Base-by-base conservation (phyloP, 1,284 basidiomycete species). In the Xerocomus nothofagi region DNA sequence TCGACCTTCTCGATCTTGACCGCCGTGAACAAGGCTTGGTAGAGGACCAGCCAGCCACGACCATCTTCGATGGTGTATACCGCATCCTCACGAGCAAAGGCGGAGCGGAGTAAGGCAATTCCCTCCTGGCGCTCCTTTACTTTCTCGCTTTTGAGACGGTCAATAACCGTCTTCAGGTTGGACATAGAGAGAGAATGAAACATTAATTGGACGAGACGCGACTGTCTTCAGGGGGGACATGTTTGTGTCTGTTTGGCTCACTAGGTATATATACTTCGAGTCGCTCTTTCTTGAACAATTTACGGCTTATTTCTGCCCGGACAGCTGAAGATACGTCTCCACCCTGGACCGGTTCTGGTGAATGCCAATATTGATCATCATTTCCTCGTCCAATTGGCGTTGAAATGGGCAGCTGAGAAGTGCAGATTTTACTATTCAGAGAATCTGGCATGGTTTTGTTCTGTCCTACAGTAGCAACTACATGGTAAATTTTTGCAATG, bases 321-420 rank as follows among this genome's bases (percentile, higher is more conserved):
- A 74, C 80, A 84, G 82, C n/a, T 70, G 67, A 68, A 47, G 60
- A 66, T 62, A 65, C 62, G 63, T 67, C 61, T 70, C 76, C 62
- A 82, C 76, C 69, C 83, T 86, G 82, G 64, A 67, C 71, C 82
- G 82, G 84, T 86, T 85, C 84, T 86, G 82, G 79, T 84, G 77
- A 81, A 72, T 14, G 82, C 82, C 82, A 65, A 85, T 52, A 85
- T 49, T 37, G 54, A 80, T 40, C 69, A 39, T 71, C 54, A 69
- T 61, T 61, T 66, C 57, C 57, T 65, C 69, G 76, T 67, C 73
- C 71, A 74, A 79, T 78, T 71, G 78, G 65, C 73, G 69, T 66
- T 62, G 65, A 68, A 72, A 74, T 71, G 78, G 76, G 72, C 65
- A 68, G 66, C 47, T 57, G 65, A 74, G 69, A 74, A 72, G 60